Evolutionary conservation across 176 grass and related monocot genomes (phyloP), one percentile per base, ranked within the genome.

Genomic region (Stipa capillata): DNA sequence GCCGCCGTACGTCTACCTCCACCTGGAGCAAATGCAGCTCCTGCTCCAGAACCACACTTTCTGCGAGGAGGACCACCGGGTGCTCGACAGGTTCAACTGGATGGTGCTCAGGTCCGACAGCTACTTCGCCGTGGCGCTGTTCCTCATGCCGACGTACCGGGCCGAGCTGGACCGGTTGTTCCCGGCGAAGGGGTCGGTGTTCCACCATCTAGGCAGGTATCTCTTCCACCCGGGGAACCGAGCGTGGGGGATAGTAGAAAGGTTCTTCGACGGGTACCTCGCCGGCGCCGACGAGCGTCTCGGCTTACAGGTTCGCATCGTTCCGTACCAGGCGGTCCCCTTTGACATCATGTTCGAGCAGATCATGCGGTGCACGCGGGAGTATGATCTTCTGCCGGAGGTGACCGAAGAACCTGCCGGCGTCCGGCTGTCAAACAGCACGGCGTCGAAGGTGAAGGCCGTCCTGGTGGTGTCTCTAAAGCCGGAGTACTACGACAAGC

Each of bases 191-290:
- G 85, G 25, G 1, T 71, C 89, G 0, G 88, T 94, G 48, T 97
- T 94, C 87, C 89, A 97, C 78, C 94, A 89, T 61, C 84, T 97
- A 58, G 80, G 87, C 7, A 40, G 94, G 53, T 97, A 94, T 28
- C 89, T 97, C 8, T 63, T 97, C 72, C 91, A 89, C 74, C 91
- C 91, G 4, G 79, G 82, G 0, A 94, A 97, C 79, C 39, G 74
- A 0, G 89, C 89, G 35, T 94, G 94, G 94, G 91, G 88, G 4
- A 60, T 92, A 39, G 73, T 83, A 0, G 56, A 79, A 12, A 67
- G 89, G 69, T 94, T 90, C 83, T 91, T 94, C 71, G 69, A 90
- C 21, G 76, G 89, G n/a, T 88, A 97, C 78, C 89, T 97, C 70
- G 70, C 76, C 72, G 77, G 68, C 65, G 88, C 85, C 59, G 85